These are phyloP conservation scores for Fagopyrum esculentum DNA, from an alignment of 148 eudicot genomes.

Conservation along the genomic window DNA sequence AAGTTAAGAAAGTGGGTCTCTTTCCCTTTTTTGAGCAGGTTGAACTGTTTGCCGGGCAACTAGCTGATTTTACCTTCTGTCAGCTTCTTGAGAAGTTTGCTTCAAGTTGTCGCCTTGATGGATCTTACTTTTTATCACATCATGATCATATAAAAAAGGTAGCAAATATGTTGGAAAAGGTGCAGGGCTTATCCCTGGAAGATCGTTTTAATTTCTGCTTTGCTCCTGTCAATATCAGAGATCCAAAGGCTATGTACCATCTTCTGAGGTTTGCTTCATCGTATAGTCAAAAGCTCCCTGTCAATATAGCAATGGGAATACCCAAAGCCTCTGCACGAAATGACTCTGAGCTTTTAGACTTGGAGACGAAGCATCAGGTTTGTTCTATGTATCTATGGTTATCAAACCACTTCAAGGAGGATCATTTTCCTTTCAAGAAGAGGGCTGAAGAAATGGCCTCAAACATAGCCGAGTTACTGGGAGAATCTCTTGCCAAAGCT, in stretches of 20 bases:
- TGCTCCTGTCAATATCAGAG: conserved; percentile 92
- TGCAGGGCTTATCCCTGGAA: conserved; percentile 69
- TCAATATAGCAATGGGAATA: conserved; percentile 88
- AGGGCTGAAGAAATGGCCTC: conserved; percentile 91
- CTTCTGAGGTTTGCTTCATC: conserved; percentile 74
- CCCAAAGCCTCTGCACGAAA: conserved; percentile 71
- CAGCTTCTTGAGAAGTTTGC: conserved; percentile 65
- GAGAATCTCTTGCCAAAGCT: conserved; percentile 69
- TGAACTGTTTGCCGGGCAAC: conserved; percentile 82
- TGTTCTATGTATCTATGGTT: conserved; percentile 92
- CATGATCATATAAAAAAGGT: conserved; percentile 63
- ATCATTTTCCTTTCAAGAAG: conserved; percentile 67
- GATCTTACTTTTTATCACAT: conserved; percentile 79
- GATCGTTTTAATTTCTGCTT: conserved; percentile 96
- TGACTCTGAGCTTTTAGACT: conserved; percentile 91
- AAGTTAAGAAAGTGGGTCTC: conserved; percentile 80
- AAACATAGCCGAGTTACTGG: conserved; percentile 69
- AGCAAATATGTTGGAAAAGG: conserved; percentile 89
- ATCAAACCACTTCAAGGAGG: conserved; percentile 79
- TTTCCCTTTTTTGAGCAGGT: conserved; percentile 89
- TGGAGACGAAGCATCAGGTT: conserved; percentile 92
- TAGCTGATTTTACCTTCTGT: conserved; percentile 52
- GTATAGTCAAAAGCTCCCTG: conserved; percentile 67
- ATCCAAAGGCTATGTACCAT: conserved; percentile 95
- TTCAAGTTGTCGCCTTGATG: conserved; percentile 77